Evolutionary conservation across 768 basidiomycete genomes (phyloP), one percentile per base, ranked within the genome.

Genomic region (Mycena haematopus): DNA sequence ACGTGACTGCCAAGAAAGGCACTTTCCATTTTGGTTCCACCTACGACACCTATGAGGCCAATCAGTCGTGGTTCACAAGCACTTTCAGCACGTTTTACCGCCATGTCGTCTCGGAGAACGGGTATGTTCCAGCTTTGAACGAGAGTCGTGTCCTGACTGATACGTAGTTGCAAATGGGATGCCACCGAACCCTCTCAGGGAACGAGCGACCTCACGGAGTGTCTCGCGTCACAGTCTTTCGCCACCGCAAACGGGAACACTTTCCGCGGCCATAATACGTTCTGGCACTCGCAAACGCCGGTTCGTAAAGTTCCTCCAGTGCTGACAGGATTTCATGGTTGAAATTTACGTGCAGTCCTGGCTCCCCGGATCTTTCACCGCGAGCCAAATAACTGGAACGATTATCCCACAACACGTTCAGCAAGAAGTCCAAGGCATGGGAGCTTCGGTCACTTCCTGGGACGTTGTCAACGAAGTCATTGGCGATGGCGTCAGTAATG

Each of bases 401-500:
- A 65, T 65, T 29, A 65, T 65, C 58, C 63, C 63, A 1, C 63
- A 65, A 50, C 63, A 65, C 53, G 63, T 65, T 27, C 65, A 66
- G 40, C 25, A 35, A n/a, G 47, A 58, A 33, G 36, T 66, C 31
- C 56, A 66, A 33, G 56, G 65, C 35, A 55, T 62, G 56, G 57
- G 60, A 44, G 0, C 61, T 3, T 50, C 56, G 1, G 57, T 66
- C 17, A 59, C 61, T n/a, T 62, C 60, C 40, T 62, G 53, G 61
- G 60, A 66, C 44, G 61, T 58, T 22, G 57, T 66, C 21, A 63
- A 66, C 57, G 56, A 62, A 31, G 61, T 62, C n/a, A 27, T 62
- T 14, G 60, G 61, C 11, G 56, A 66, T 45, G 60, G 60, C 29
- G 61, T 62, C 21, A 51, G 46, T 25, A 56, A 46, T 31, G 58